Evolutionary conservation across 257 asterid genomes (phyloP).

Genomic region (Nicotiana knightiana): DNA sequence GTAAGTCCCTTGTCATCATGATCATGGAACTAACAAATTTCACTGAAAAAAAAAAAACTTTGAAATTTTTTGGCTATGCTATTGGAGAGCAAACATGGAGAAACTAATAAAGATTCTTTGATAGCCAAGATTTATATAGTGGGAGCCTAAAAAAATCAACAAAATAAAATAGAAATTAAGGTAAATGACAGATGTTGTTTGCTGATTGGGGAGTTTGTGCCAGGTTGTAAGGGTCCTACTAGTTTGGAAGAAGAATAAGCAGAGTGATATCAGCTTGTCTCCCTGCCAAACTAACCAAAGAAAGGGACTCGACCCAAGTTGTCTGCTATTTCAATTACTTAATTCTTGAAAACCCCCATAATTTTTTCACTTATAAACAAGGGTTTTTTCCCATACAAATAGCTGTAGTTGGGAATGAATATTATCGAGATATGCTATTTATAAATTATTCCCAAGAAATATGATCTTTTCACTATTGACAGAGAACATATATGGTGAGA

Average conservation of each 20-base stretch:
- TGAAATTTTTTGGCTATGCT: neutral
- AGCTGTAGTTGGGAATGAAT: neutral
- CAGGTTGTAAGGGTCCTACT: constrained; percentile 41
- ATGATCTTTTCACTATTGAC: neutral
- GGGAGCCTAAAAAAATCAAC: neutral
- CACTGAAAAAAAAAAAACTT: neutral
- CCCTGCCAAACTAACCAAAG: constrained; percentile 33
- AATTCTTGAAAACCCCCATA: neutral
- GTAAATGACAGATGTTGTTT: constrained; percentile 15
- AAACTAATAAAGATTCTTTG: neutral
- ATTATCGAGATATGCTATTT: neutral
- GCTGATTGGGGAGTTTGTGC: constrained; percentile 35
- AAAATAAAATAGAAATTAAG: neutral
- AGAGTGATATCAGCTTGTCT: constrained; percentile 29
- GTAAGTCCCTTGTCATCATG: constrained; percentile 45
- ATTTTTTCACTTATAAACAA: neutral
- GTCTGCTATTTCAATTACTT: neutral
- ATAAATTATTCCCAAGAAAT: neutral
- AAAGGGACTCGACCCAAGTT: neutral
- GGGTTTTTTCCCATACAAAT: neutral
- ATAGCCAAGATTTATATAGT: neutral
- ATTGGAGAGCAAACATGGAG: neutral
- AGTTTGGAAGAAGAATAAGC: constrained; percentile 35
- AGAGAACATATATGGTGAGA: neutral
- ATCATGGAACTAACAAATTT: neutral